A percentile compares a stretch with the other conserved stretches of the same genome.
These are phyloP conservation scores for Trametes maxima DNA, from an alignment of 768 basidiomycete genomes.

Conservation along the genomic window DNA sequence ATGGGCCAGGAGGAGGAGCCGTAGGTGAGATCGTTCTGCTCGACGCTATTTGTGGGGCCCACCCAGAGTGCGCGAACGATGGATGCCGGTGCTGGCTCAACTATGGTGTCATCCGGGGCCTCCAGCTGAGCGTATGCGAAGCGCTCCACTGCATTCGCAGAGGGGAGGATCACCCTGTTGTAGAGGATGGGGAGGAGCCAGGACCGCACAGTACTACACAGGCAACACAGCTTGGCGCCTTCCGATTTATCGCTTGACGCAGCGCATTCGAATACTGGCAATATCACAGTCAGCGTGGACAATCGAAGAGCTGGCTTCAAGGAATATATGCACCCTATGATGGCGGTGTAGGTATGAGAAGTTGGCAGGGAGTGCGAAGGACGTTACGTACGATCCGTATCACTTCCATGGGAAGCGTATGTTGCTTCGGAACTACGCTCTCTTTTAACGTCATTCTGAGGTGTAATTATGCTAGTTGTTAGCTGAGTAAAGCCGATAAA, in stretches of 20 bases:
- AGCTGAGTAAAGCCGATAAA: too few species aligned
- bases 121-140: slow-evolving; percentile 12
- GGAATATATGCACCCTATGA: neutral
- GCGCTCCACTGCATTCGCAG: slow-evolving; percentile 7
- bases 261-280: slow-evolving; percentile 9
- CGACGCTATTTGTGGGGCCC: neutral
- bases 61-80: slow-evolving; percentile 25
- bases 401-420: neutral
- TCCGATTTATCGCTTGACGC: neutral
- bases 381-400: neutral
- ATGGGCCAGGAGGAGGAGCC: slow-evolving; percentile 20
- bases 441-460: too few species aligned
- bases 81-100: neutral
- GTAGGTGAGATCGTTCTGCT: slow-evolving; percentile 30
- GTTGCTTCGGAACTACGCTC: too few species aligned
- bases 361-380: neutral
- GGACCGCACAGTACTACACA: slow-evolving; percentile 11
- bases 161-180: slow-evolving; percentile 15
- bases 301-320: neutral
- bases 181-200: slow-evolving; percentile 21
- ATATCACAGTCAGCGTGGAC: neutral
- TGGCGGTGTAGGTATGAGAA: neutral
- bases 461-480: too few species aligned
- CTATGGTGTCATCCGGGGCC: neutral
- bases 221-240: slow-evolving; percentile 13